Conservation (phyloP, 139 green algal species). For the Trebouxia sp. region DNA sequence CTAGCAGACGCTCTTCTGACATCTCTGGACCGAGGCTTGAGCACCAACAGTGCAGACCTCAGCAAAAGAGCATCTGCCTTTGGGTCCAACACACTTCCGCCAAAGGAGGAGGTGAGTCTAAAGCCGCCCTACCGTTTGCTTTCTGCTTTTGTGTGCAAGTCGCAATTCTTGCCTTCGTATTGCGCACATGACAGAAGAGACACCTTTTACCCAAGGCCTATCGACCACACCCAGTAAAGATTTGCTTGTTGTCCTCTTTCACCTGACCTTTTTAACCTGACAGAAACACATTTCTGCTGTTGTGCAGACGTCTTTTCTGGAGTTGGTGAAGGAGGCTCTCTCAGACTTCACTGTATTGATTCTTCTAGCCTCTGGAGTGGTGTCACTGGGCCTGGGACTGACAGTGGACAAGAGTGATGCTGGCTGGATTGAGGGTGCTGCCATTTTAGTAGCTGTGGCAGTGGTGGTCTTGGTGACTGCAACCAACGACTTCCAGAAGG, state of each 20-base stretch:
- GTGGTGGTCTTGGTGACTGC: constrained; percentile 77
- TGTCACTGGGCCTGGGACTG: constrained; percentile 58
- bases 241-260: background rate
- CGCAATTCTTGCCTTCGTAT: background rate
- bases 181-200: background rate
- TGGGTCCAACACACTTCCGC: constrained; percentile 36
- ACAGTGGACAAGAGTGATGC: constrained; percentile 23
- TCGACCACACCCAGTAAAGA: background rate
- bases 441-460: constrained; percentile 75
- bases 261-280: background rate
- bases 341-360: constrained; percentile 67
- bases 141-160: background rate
- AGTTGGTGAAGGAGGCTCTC: constrained; percentile 52
- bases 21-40: constrained; percentile 29
- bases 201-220: background rate
- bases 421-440: constrained; percentile 69
- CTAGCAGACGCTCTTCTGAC: constrained; percentile 33
- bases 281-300: background rate
- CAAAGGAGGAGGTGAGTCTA: constrained; percentile 13
- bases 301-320: constrained; percentile 42
- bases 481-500: constrained; percentile 87
- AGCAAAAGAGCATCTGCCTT: constrained; percentile 18
- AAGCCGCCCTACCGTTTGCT: background rate
- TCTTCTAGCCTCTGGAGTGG: constrained; percentile 57
- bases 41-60: constrained; percentile 21